Base-by-base conservation (phyloP, 2,329 filamentous ascomycete species). In the Emericellopsis atlantica region DNA sequence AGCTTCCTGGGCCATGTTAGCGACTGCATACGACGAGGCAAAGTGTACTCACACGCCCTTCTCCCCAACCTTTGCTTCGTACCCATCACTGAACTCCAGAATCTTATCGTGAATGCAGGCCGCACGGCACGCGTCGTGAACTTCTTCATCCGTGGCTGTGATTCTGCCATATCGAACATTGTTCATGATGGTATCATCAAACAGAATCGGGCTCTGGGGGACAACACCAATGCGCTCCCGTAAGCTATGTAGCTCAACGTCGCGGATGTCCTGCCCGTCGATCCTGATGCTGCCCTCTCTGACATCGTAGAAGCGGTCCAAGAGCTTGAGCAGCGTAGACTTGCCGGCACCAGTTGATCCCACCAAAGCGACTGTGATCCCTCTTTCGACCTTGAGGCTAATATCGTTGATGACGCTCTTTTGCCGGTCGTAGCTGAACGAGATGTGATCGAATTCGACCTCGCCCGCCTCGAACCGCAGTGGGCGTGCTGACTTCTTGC, bases 41-140 rank as follows among this genome's bases (percentile, higher is more conserved):
- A 4, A 4, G 10, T 5, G 5, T 18, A 57, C 60, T 56, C 42
- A 64, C 59, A 72, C 61, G 35, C 69, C 70, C 7, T 67, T 62
- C 44, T 73, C 69, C 6, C 69, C 69, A 21, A 74, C 70, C 34
- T 60, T 56, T 14, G 69, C 72, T 38, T 64, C 56, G 48, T 74
- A 74, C 3, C 66, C 65, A 32, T 76, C 62, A 1, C 66, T 65
- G 49, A 76, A 76, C 2, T 61, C 57, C 46, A 67, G 53, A 48
- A 77, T 76, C 49, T 74, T 72, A 49, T 77, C 72, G 48, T 77
- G 74, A 22, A 77, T 72, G 40, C 66, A 69, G 16, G 74, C 74
- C 3, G 71, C 71, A 41, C 62, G 62, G 53, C 71, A 75, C 8
- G 73, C 72, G 23, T 68, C 66, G 44, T 62, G 64, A 0, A 77